A percentile compares a stretch with the other conserved stretches of the same genome.
These are phyloP conservation scores for Immersiporthe knoxdaviesiana DNA, from an alignment of 2,329 filamentous ascomycete genomes.

Conservation along the genomic window DNA sequence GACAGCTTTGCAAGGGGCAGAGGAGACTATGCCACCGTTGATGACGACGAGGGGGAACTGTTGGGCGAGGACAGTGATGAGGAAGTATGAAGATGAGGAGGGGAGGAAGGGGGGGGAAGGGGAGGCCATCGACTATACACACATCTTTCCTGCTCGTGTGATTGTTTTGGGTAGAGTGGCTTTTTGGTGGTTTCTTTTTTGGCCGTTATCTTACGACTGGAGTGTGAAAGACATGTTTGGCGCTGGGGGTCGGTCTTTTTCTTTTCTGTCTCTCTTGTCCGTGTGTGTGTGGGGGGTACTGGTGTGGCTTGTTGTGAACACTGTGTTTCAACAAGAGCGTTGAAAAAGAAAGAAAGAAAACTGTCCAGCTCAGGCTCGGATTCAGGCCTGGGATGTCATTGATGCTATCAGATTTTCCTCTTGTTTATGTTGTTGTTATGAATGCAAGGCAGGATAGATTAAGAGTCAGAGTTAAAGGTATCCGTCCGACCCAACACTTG, in stretches of 20 bases:
- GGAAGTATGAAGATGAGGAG: constrained; percentile 61
- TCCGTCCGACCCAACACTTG: neutral
- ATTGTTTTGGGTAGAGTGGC: neutral
- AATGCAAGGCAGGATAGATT: neutral
- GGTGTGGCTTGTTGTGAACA: neutral
- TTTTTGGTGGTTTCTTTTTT: too few species aligned
- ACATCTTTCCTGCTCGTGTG: neutral
- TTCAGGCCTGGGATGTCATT: neutral
- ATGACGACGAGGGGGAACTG: constrained; percentile 92
- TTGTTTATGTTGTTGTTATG: too few species aligned
- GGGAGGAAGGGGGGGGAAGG: too few species aligned
- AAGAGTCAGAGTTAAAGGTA: neutral
- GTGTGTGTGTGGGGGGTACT: neutral
- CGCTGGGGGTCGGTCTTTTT: constrained; percentile 3
- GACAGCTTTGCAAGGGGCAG: constrained; percentile 86
- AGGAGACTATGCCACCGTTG: constrained; percentile 85
- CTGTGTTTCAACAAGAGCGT: neutral
- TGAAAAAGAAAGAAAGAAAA: neutral
- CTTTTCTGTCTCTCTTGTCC: neutral
- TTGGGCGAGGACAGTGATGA: constrained; percentile 93
- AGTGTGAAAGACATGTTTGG: constrained; percentile 15
- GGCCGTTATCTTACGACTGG: neutral
- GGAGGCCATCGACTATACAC: neutral
- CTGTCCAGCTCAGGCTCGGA: too few species aligned
- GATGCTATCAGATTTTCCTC: neutral